Conservation (phyloP, 2,329 filamentous ascomycete genomes). For the Verticillium isaacii region DNA sequence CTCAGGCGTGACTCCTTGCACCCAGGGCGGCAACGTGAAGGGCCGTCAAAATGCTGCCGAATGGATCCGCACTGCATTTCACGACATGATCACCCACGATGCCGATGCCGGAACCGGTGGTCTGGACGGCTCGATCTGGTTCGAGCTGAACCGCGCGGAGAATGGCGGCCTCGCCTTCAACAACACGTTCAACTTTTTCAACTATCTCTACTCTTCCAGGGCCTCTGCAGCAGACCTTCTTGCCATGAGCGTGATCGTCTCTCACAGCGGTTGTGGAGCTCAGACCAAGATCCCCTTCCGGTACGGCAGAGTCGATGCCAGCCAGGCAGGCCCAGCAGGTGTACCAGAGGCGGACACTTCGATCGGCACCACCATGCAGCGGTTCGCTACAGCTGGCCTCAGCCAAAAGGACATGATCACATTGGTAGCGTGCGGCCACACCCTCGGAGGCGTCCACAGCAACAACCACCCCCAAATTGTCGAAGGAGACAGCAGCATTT, state of each 20-base stretch:
- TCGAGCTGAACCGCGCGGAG: constrained; percentile 21
- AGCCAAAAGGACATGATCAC: constrained; percentile 18
- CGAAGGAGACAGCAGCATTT: constrained; percentile 2
- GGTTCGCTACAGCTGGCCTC: constrained; percentile 17
- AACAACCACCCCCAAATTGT: constrained; percentile 18
- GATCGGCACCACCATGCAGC: constrained; percentile 13
- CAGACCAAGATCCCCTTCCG: constrained; percentile 18
- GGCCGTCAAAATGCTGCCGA: constrained; percentile 22
- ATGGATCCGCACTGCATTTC: constrained; percentile 26
- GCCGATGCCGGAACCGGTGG: constrained; percentile 19
- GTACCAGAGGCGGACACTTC: constrained; percentile 19
- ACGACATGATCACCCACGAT: constrained; percentile 23
- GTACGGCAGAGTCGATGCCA: constrained; percentile 17
- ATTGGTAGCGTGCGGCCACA: constrained; percentile 19
- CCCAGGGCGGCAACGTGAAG: constrained; percentile 13
- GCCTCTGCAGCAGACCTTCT: constrained; percentile 23
- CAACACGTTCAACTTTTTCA: constrained; percentile 19
- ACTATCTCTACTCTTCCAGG: constrained; percentile 15
- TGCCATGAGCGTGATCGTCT: constrained; percentile 22
- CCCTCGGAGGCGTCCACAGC: constrained; percentile 19
- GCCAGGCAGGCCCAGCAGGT: constrained; percentile 16
- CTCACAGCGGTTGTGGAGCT: constrained; percentile 17
- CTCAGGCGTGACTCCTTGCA: constrained; percentile 13
- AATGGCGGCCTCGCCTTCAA: constrained; percentile 24
- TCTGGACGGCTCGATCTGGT: constrained; percentile 25